phyloP scores from a whole-genome alignment of 306 rosid genomes.

The Lagenaria siceraria region DNA sequence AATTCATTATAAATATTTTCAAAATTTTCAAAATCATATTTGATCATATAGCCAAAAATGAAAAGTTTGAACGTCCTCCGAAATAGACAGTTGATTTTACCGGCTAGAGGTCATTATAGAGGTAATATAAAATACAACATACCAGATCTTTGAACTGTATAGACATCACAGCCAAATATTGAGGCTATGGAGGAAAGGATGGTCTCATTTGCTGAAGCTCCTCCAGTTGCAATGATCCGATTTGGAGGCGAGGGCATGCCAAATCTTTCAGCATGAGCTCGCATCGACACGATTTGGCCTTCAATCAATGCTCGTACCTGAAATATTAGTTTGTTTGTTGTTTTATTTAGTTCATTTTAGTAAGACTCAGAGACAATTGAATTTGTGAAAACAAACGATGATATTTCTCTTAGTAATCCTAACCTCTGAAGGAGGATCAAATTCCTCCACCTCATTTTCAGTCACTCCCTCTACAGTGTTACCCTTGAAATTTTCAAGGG shows the following conservation, averaged over 20 bases:
- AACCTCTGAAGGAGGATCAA: slow-evolving; percentile 88
- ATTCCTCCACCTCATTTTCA: slow-evolving; percentile 55
- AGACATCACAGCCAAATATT: slow-evolving; percentile 77
- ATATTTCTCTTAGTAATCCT: slow-evolving; percentile 9
- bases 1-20: not conserved
- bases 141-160: slow-evolving; percentile 92
- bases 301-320: slow-evolving; percentile 81
- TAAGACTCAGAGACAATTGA: not conserved
- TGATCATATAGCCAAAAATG: not conserved
- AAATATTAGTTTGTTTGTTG: not conserved
- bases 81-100: not conserved
- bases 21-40: not conserved
- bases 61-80: not conserved
- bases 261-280: slow-evolving; percentile 91
- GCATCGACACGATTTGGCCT: slow-evolving; percentile 86
- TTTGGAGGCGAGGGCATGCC: slow-evolving; percentile 96
- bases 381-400: not conserved
- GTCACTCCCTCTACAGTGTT: slow-evolving; percentile 31
- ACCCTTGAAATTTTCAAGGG: slow-evolving; percentile 52
- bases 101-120: not conserved
- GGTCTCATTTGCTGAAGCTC: slow-evolving; percentile 72
- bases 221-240: slow-evolving; percentile 91
- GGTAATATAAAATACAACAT: not conserved
- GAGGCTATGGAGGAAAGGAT: slow-evolving; percentile 70
- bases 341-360: not conserved